Conservation (phyloP, 2,329 filamentous ascomycete genomes). For the Verticillium klebahnii region DNA sequence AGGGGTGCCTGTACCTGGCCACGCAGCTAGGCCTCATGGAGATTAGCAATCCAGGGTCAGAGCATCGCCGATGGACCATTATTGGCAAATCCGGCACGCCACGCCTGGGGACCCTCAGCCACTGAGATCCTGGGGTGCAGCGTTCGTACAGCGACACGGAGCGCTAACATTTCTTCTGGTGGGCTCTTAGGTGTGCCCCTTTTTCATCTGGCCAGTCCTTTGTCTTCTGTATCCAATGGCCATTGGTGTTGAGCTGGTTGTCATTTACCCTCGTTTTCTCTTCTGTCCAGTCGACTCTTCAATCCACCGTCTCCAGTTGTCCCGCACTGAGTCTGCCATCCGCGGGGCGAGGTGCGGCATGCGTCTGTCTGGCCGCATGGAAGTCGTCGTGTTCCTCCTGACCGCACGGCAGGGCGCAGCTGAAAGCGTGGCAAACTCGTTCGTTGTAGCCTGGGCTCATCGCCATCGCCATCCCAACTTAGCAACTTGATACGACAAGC, state of each 20-base stretch:
- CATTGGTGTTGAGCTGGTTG: neutral
- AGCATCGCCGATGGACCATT: neutral
- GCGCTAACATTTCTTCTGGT: neutral
- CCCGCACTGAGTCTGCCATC: neutral
- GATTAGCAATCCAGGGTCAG: neutral
- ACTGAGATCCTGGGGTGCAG: neutral
- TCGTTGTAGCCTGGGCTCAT: constrained; percentile 15
- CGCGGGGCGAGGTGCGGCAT: too few species aligned
- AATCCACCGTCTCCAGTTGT: neutral
- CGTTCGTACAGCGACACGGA: neutral
- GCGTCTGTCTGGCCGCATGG: neutral
- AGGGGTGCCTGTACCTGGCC: neutral
- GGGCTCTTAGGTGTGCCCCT: neutral
- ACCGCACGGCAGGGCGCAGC: neutral
- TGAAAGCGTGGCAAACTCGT: neutral
- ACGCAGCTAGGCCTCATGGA: neutral
- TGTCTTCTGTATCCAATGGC: neutral
- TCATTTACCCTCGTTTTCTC: neutral
- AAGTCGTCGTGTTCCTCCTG: neutral
- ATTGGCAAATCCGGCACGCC: neutral
- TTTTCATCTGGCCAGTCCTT: neutral
- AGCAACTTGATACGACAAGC: constrained; percentile 22
- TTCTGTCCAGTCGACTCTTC: neutral
- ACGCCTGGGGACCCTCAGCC: neutral
- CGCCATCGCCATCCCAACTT: constrained; percentile 23